phyloP scores from a whole-genome alignment of 352 stramenopile species.

The Phytopythium boreale region DNA sequence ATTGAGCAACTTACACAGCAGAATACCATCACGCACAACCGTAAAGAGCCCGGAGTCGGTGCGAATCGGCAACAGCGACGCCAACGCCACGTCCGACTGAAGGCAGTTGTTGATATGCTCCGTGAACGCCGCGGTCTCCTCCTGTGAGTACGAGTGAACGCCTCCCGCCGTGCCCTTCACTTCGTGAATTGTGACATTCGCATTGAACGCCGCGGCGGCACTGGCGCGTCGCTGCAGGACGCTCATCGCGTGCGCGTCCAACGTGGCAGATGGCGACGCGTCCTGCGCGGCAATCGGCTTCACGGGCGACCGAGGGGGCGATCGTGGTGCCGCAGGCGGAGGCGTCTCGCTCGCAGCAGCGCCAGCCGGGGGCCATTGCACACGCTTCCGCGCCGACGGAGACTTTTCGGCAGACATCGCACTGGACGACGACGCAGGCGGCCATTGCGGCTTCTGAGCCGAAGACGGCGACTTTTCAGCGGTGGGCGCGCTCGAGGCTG shows the following conservation, averaged over 20 bases:
- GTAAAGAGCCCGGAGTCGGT: conserved; percentile 78
- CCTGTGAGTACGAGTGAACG: conserved; percentile 87
- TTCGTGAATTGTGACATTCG: conserved; percentile 72
- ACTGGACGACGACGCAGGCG: conserved; percentile 16
- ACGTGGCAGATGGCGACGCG: conserved; percentile 10
- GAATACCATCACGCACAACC: conserved; percentile 77
- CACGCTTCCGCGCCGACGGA: conserved; percentile 37
- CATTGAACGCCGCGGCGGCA: conserved; percentile 52
- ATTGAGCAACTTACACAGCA: conserved; percentile 93
- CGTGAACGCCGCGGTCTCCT: conserved; percentile 89
- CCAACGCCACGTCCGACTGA: conserved; percentile 58
- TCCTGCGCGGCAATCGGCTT: conserved; percentile 10
- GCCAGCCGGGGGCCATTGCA: conserved; percentile 45
- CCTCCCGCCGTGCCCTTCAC: conserved; percentile 73
- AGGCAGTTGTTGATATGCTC: conserved; percentile 93
- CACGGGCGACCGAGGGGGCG: conserved; percentile 19
- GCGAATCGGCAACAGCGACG: conserved; percentile 69
- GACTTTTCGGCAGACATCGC: conserved; percentile 18
- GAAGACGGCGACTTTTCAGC: conserved; percentile 12
- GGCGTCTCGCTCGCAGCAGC: conserved; percentile 16
- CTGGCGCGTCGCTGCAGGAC: conserved; percentile 62
- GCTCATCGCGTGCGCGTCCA: conserved; percentile 51
- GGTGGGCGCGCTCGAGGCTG: conserved; percentile 11
- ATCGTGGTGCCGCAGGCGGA: conserved; percentile 13
- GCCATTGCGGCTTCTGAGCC: conserved; percentile 33